A percentile compares a stretch with the other conserved stretches of the same genome.
phyloP scores from a whole-genome alignment of 495 filamentous ascomycete species.

The Aspergillus saccharolyticus region DNA sequence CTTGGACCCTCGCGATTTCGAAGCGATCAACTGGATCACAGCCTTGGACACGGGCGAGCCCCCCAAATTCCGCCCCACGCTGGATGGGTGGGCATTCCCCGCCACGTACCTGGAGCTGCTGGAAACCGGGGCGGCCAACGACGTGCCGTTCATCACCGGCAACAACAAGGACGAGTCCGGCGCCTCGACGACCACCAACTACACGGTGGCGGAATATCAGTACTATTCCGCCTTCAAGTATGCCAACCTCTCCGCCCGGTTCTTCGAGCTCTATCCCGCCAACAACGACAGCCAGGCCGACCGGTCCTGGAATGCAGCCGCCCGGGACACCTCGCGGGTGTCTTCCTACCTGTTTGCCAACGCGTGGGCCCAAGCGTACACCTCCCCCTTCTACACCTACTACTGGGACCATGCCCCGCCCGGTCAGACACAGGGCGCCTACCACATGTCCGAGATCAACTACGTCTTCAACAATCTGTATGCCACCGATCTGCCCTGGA shows the following conservation, averaged over 20 bases:
- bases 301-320: too few relatives aligned
- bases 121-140: neutral
- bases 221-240: too few relatives aligned
- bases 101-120: constrained; percentile 11
- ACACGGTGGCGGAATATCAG: neutral
- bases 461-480: constrained; percentile 26
- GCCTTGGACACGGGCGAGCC: constrained; percentile 10
- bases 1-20: neutral
- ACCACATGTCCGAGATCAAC: constrained; percentile 28
- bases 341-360: too few relatives aligned
- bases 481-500: constrained; percentile 20
- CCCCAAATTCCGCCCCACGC: constrained; percentile 10
- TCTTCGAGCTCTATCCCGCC: too few relatives aligned
- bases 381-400: constrained; percentile 17
- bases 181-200: neutral
- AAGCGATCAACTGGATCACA: constrained; percentile 1
- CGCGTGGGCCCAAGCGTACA: too few relatives aligned
- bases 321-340: too few relatives aligned
- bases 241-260: too few relatives aligned
- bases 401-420: constrained; percentile 30
- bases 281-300: too few relatives aligned
- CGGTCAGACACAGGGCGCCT: constrained; percentile 22
- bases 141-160: constrained; percentile 17
- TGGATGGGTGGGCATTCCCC: constrained; percentile 17
- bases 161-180: constrained; percentile 17